Evolutionary conservation across 176 grass and related monocot genomes (phyloP).

Genomic region (Oryza punctata): DNA sequence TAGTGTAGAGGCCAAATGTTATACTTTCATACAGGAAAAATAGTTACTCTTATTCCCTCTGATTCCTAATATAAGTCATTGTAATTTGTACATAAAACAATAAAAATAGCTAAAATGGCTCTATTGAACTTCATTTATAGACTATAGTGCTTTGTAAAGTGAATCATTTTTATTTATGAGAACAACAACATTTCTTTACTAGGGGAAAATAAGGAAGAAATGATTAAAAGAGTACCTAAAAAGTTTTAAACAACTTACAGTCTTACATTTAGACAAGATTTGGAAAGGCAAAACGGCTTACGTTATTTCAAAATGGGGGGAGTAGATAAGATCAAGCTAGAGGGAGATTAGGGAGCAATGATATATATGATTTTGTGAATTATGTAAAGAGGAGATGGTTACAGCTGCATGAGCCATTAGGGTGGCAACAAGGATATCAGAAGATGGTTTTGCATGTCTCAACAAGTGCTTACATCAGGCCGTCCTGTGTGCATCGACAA

Average conservation of each 20-base stretch:
- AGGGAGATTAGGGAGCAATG: constrained; percentile 15
- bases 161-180: no score
- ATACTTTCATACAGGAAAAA: no score
- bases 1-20: no score
- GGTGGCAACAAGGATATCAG: constrained; percentile 33
- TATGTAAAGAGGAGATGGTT: constrained; percentile 9
- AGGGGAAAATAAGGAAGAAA: no score
- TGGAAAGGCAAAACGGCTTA: not conserved
- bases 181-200: no score
- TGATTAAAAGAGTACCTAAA: no score
- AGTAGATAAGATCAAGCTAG: constrained; percentile 35
- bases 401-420: constrained; percentile 44
- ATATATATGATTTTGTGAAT: not conserved
- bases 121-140: not conserved
- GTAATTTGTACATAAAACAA: not conserved
- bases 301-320: not conserved
- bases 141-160: no score
- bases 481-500: not conserved
- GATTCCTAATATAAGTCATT: no score
- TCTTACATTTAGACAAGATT: not conserved
- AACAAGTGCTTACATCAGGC: constrained; percentile 6
- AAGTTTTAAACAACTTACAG: no score
- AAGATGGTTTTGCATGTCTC: constrained; percentile 24
- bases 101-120: not conserved
- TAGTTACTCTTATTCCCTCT: no score